These are phyloP conservation scores for Trichosporon faecale DNA, from an alignment of 1,284 basidiomycete genomes.

Conservation along the genomic window DNA sequence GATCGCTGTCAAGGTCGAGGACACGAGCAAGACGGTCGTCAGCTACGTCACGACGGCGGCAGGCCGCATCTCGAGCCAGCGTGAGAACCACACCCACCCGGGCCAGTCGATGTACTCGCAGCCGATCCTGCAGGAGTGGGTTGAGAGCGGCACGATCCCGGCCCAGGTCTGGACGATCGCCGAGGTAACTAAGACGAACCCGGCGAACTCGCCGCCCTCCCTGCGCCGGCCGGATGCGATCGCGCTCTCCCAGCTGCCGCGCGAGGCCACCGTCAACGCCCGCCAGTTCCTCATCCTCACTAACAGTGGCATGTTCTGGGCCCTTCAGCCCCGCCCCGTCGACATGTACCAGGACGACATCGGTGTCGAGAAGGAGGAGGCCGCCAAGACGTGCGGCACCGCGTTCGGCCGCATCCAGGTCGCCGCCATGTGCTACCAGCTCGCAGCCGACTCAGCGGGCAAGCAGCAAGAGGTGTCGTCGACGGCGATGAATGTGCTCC, in stretches of 20 bases:
- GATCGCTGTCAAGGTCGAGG: conserved; percentile 36
- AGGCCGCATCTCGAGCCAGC: conserved; percentile 38
- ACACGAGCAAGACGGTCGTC: conserved; percentile 19
- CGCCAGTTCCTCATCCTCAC: conserved; percentile 44
- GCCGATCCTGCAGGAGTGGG: conserved; percentile 38
- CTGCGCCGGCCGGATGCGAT: conserved; percentile 29
- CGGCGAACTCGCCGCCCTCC: conserved; percentile 22
- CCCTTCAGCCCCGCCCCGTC: conserved; percentile 38
- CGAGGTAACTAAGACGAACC: conserved; percentile 46
- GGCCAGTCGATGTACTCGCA: conserved; percentile 20
- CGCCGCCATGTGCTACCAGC: conserved; percentile 40
- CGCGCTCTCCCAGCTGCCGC: conserved; percentile 35
- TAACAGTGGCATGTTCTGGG: conserved; percentile 40
- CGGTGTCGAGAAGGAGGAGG: conserved; percentile 40
- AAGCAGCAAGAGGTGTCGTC: conserved; percentile 34
- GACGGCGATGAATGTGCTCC: conserved; percentile 34
- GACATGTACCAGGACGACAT: conserved; percentile 43
- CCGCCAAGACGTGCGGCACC: conserved; percentile 26
- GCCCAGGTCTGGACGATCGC: conserved; percentile 80
- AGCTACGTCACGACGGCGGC: conserved; percentile 34
- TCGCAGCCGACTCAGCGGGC: conserved; percentile 29
- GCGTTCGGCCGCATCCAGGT: conserved; percentile 43
- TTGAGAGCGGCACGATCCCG: conserved; percentile 59
- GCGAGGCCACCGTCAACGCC: conserved; percentile 32
- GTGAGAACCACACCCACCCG: conserved; percentile 36